Base-by-base conservation (phyloP, 2,329 filamentous ascomycete genomes). In the Sporothrix variecibatus region DNA sequence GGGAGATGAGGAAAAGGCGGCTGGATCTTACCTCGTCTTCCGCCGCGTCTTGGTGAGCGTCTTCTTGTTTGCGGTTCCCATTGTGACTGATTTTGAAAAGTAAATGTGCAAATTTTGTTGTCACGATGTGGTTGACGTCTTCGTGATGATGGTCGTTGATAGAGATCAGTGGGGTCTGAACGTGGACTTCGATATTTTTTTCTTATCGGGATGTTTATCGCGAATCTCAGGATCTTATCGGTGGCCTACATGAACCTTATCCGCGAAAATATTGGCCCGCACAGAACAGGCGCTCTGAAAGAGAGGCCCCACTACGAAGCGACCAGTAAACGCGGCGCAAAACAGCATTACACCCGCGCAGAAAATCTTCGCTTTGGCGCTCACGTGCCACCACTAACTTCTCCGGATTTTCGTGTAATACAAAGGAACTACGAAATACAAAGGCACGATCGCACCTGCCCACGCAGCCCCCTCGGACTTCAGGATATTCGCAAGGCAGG, bases 11-110 rank as follows among this genome's bases (percentile, higher is more conserved):
- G 11, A 26, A 15, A 9, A 26, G 62, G 38, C 28, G 8, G 12
- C 12, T 12, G 20, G 12, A 31, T 11, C 82, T 74, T 83, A 92
- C 91, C 91, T 90, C 26, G 88, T 90, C 80, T 90, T 89, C 76
- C 92, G 88, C 82, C 93, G 89, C 3, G 92, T 95, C 84, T 95
- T 95, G 73, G 89, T 90, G 76, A 90, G 86, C n/a, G 89, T 91
- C 64, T 87, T 85, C 80, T 91, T 91, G 77, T 89, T 89, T 40
- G 87, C 85, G 75, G 93, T 88, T 64, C 92, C 92, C 92, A 94
- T 94, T 75, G 79, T 75, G 53, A 12, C 20, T n/a, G 31, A 23
- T 46, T 28, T 28, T 15, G 5, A 23, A 34, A 28, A 2, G 11
- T 11, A 17, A 5, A 23, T 9, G 58, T 69, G 28, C 9, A 49